These are phyloP conservation scores for Hericium erinaceus DNA, from an alignment of 768 basidiomycete species.

Conservation along the genomic window DNA sequence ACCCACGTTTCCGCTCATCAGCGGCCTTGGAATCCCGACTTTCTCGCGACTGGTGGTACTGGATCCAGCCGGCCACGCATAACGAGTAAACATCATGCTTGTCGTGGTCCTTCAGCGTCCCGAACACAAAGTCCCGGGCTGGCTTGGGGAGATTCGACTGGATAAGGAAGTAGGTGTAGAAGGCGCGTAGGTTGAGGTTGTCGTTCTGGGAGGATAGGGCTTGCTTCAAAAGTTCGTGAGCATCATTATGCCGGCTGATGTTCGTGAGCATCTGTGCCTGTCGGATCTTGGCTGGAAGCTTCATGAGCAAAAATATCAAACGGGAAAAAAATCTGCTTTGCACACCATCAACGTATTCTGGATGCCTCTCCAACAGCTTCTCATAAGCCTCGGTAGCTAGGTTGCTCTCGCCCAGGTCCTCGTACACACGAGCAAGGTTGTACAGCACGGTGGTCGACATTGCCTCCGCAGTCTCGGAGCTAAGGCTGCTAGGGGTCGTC, in stretches of 20 bases:
- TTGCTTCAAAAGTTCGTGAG: slow-evolving; percentile 86
- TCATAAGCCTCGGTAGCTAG: slow-evolving; percentile 82
- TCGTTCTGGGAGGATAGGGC: slow-evolving; percentile 66
- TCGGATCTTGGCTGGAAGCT: slow-evolving; percentile 74
- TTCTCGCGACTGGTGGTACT: slow-evolving; percentile 82
- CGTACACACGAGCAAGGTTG: slow-evolving; percentile 88
- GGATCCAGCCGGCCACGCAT: slow-evolving; percentile 81
- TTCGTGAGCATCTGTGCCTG: slow-evolving; percentile 72
- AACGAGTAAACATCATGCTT: slow-evolving; percentile 86
- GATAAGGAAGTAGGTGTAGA: slow-evolving; percentile 88
- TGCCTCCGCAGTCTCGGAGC: slow-evolving; percentile 45
- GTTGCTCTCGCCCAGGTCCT: slow-evolving; percentile 65
- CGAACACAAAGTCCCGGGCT: slow-evolving; percentile 85
- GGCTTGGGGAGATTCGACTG: slow-evolving; percentile 59
- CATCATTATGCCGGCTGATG: slow-evolving; percentile 66
- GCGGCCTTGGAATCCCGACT: slow-evolving; percentile 54
- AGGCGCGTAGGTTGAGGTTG: slow-evolving; percentile 85
- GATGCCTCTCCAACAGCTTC: slow-evolving; percentile 81
- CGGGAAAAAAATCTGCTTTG: slow-evolving; percentile 1
- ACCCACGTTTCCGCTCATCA: slow-evolving; percentile 70
- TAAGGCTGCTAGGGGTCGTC: slow-evolving; percentile 40
- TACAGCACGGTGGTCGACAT: slow-evolving; percentile 80
- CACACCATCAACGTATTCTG: slow-evolving; percentile 93
- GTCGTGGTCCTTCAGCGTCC: slow-evolving; percentile 78
- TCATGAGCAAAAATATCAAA: neutral